Evolutionary conservation across 1,284 basidiomycete genomes (phyloP), one percentile per base, ranked within the genome.

Genomic region (Ceratobasidium sp.): DNA sequence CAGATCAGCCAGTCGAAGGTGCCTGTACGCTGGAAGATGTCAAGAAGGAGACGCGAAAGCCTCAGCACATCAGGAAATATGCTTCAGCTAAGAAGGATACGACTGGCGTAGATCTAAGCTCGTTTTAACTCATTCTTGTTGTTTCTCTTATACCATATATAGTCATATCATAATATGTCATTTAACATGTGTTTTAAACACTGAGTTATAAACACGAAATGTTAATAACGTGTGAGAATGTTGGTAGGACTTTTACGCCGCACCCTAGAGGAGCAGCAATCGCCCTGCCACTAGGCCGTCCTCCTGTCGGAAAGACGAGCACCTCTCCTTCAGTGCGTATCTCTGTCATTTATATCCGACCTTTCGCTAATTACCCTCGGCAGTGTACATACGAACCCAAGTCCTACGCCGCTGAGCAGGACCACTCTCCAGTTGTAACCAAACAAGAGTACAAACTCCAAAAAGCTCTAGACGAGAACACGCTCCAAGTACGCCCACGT

Each of bases 341-440:
- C 35, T 39, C 10, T n/a, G 64, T 51, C 60, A 53, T 49, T 45
- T 23, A 45, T 17, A 4, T 11, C 53, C 26, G 6, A 28, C 6
- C 58, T 15, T 28, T 17, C 20, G 45, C 71, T 74, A 31, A 64
- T 47, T 23, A 10, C 3, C 17, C 3, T 23, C 13, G 7, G 47
- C 45, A 74, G 71, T 74, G 71, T 74, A 74, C 71, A 74, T 74
- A 74, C 35, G 42, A 74, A 53, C 54, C 35, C 65, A 67, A 67
- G 65, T 67, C 42, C 63, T 65, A 23, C 35, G 49, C 26, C 45
- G 69, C 45, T 15, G 58, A 37, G 58, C 47, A 60, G 23, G 28
- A 28, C 65, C 65, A 47, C 35, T 11, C 45, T 60, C 45, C 20
- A 2, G 35, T 13, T 61, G 35, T 20, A 26, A 13, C 35, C 47